Percentiles rank a stretch among this genome's conserved stretches.
These are phyloP conservation scores for Choiromyces venosus DNA, from an alignment of 495 filamentous ascomycete genomes.

Conservation along the genomic window DNA sequence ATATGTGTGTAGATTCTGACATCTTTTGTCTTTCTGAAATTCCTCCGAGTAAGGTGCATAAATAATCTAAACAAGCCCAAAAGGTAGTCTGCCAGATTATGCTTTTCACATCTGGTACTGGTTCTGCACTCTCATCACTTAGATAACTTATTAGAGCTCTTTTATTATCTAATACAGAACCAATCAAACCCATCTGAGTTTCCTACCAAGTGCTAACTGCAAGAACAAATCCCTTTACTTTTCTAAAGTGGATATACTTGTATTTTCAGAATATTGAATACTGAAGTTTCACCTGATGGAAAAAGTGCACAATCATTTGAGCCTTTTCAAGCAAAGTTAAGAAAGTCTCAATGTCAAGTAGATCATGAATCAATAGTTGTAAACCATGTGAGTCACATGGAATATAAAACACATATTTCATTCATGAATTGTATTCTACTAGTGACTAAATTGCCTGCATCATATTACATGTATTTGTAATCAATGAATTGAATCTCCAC, in stretches of 20 bases:
- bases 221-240: not conserved
- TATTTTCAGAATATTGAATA: not conserved
- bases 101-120: too few species aligned
- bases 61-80: too few species aligned
- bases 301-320: not conserved
- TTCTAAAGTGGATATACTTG: not conserved
- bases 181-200: not conserved
- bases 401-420: not conserved
- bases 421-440: not conserved
- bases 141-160: not conserved
- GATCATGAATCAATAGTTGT: not conserved
- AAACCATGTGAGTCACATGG: not conserved
- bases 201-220: not conserved
- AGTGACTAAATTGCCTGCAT: not conserved
- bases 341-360: not conserved
- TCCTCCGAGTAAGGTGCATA: too few species aligned
- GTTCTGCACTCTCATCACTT: too few species aligned
- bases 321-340: not conserved
- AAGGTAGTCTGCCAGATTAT: too few species aligned
- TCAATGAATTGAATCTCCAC: not conserved
- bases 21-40: too few species aligned
- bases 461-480: not conserved
- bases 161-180: not conserved
- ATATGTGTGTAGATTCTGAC: too few species aligned
- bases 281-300: not conserved